Base-by-base conservation (phyloP, 2,329 filamentous ascomycete genomes). In the Didymella pomorum region DNA sequence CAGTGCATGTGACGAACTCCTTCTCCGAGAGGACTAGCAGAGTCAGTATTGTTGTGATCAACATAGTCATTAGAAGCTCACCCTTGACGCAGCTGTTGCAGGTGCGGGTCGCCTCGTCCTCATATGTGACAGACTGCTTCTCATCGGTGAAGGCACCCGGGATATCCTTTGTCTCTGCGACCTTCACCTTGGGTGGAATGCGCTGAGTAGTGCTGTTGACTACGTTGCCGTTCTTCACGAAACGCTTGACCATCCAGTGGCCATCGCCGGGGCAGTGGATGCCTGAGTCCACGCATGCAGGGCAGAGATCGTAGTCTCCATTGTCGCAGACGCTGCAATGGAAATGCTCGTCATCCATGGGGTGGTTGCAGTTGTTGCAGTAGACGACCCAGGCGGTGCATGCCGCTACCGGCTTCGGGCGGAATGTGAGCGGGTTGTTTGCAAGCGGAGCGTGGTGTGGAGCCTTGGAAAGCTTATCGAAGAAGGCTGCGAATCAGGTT, bases 171-270 rank as follows among this genome's bases (percentile, higher is more conserved):
- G 74, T 71, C 26, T 67, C 58, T 25, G 51, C 28, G 18, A 65
- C 52, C 70, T 81, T 82, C 23, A 78, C 70, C 79, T 89, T 92
- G 54, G 90, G 88, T 35, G 86, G 82, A 58, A 96, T 83, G 23
- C 84, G 90, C 79, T 96, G 91, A 1, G 93, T 97, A 21, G 86
- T 92, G 82, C 93, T 97, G 78, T 87, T 92, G 65, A 92, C 85
- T 56, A 97, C 88, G 63, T 87, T 83, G 49, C 93, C 94, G 58
- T 93, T 85, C 70, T 89, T 84, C 62, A 97, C 86, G 63, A 87
- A 87, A 58, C 95, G 89, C 86, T 96, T 97, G 77, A 98, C 94
- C 78, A 99, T 83, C 93, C 93, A 97, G 80, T 99, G 95, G 63
- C 87, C 85, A 28, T 89, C 85, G 56, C 88, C 88, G 62, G 88